Evolutionary conservation across 2,329 filamentous ascomycete genomes (phyloP), one percentile per base, ranked within the genome.

Genomic region (Pestalotiopsis sp.): DNA sequence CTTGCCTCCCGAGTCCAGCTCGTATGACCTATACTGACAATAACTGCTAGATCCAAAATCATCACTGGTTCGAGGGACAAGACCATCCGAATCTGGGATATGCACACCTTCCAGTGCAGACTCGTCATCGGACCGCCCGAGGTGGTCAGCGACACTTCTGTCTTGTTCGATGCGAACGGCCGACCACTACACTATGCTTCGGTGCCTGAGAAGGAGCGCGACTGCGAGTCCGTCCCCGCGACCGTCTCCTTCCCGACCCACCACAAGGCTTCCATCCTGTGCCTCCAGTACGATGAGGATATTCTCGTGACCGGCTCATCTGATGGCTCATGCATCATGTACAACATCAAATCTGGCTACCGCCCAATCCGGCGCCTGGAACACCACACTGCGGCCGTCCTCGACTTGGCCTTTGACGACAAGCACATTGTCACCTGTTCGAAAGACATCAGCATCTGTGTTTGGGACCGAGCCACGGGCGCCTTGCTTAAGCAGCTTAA

Each of bases 291-390:
- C 78, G 96, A 99, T 76, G 90, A 96, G 64, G 86, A 92, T 60
- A 97, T 98, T 70, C 90, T 99, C 74, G 94, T 98, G 17, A 98
- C 96, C 3, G 96, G 96, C 64, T 98, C 94, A 7, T 98, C 94
- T 0, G 96, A 99, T 79, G 89, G 90, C 64, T 94, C 91, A 38
- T 97, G 94, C 80, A 97, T 99, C 70, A 87, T 99, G 24, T 97
- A 97, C 88, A 91, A 94, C 73, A 89, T 98, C 73, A 89, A 90
- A 71, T 88, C 88, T 24, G 87, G 92, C 48, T 98, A 95, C 78
- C 86, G 88, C 68, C 94, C 96, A 0, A 89, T 97, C 68, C 90
- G 88, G 63, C 91, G 93, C 39, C 89, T 99, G 14, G 82, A 83
- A 40, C 89, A 91, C 70, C 96, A 99, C 81, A 89, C 88, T 5